Evolutionary conservation across 169 alveolate genomes (phyloP).

Genomic region (Plasmodium cynomolgi): DNA sequence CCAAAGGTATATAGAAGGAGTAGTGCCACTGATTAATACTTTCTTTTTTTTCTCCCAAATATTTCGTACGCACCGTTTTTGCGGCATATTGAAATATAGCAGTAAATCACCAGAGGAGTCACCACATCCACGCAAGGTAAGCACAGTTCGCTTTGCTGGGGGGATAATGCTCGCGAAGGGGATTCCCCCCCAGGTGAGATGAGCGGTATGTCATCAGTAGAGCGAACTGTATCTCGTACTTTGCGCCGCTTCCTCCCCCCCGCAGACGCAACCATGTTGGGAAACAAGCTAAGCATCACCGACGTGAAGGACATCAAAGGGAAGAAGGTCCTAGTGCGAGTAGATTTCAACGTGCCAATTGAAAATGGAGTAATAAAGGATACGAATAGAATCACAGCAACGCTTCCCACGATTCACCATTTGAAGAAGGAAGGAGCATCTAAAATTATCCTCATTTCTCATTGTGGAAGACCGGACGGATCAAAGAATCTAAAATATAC

Average conservation of each 20-base stretch:
- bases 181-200: neutral
- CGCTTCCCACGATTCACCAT: conserved; percentile 95
- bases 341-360: conserved; percentile 98
- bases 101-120: neutral
- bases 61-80: neutral
- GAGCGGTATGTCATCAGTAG: neutral
- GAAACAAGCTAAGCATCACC: conserved; percentile 50
- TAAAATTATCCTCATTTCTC: conserved; percentile 94
- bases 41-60: too few relatives aligned
- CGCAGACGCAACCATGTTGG: conserved; percentile 13
- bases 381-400: conserved; percentile 93
- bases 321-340: conserved; percentile 96
- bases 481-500: conserved; percentile 90
- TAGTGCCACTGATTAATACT: neutral
- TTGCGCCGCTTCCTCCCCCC: neutral
- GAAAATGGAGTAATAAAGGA: conserved; percentile 93
- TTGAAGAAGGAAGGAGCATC: conserved; percentile 93
- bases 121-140: neutral
- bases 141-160: neutral
- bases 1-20: neutral
- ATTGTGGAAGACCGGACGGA: conserved; percentile 99
- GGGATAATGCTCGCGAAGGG: neutral
- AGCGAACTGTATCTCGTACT: neutral
- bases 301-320: conserved; percentile 78
- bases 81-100: neutral